These are phyloP conservation scores for Rhizopogon salebrosus DNA, from an alignment of 768 basidiomycete species.

Conservation along the genomic window DNA sequence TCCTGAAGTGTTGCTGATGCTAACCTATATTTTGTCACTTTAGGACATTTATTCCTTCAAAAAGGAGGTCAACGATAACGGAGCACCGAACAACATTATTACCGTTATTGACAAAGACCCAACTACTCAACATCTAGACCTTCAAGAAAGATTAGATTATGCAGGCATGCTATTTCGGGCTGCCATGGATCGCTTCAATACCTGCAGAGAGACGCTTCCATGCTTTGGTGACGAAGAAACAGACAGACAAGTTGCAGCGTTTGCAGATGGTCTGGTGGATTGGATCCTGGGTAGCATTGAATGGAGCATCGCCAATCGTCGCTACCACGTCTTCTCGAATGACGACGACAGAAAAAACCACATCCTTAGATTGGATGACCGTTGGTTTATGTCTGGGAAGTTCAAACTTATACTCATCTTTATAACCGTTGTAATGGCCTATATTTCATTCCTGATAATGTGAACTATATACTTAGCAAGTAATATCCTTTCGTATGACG, in stretches of 20 bases:
- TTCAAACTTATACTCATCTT: background rate
- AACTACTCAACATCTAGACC: constrained; percentile 15
- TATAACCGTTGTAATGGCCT: background rate
- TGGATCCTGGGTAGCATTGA: constrained; percentile 22
- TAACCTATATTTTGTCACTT: background rate
- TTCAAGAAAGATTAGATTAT: constrained; percentile 19
- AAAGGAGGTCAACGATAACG: constrained; percentile 23
- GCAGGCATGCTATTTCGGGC: constrained; percentile 15
- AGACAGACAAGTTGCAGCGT: constrained; percentile 14
- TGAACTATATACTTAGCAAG: background rate
- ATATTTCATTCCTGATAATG: background rate
- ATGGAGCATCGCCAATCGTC: constrained; percentile 22
- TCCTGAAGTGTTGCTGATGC: background rate
- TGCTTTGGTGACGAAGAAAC: constrained; percentile 10
- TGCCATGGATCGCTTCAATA: constrained; percentile 17
- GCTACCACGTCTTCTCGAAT: constrained; percentile 20
- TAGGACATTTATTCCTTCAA: constrained; percentile 27
- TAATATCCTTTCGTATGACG: background rate
- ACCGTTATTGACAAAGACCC: constrained; percentile 23
- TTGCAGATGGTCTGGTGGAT: constrained; percentile 22
- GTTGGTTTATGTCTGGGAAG: background rate
- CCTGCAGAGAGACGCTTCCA: constrained; percentile 16
- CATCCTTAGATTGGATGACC: constrained; percentile 13
- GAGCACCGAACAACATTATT: constrained; percentile 23
- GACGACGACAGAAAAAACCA: constrained; percentile 16